Evolutionary conservation across 768 basidiomycete species (phyloP).

Genomic region (Tremella yokohamensis): DNA sequence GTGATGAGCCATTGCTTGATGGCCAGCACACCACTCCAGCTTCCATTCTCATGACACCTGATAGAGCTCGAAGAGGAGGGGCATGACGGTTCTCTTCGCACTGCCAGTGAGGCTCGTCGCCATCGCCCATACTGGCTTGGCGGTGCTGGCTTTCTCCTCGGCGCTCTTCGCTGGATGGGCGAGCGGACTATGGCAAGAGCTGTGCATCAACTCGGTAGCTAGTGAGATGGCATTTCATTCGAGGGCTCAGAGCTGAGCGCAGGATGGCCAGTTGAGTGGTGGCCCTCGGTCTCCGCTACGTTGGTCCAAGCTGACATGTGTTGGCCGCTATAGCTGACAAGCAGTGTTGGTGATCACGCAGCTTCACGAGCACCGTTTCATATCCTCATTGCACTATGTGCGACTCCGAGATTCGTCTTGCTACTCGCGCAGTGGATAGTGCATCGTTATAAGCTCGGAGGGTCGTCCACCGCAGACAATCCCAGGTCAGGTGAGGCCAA

Average conservation of each 20-base stretch:
- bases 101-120: slow-evolving; percentile 60
- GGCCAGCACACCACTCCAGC: too few species aligned
- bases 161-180: slow-evolving; percentile 65
- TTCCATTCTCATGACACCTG: too few species aligned
- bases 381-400: slow-evolving; percentile 77
- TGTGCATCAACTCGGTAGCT: slow-evolving; percentile 74
- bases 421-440: slow-evolving; percentile 46
- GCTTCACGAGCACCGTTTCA: slow-evolving; percentile 75
- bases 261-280: slow-evolving; percentile 82
- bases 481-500: too few species aligned
- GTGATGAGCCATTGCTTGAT: too few species aligned
- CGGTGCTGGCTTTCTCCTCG: slow-evolving; percentile 62
- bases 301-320: slow-evolving; percentile 15
- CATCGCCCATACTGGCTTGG: slow-evolving; percentile 64
- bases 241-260: neutral
- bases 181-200: slow-evolving; percentile 69
- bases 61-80: neutral
- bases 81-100: slow-evolving; percentile 33
- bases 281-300: slow-evolving; percentile 67
- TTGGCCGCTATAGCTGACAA: neutral
- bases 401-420: slow-evolving; percentile 65
- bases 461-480: too few species aligned
- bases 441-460: slow-evolving; percentile 28
- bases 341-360: slow-evolving; percentile 87
- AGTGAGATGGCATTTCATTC: slow-evolving; percentile 11